These are phyloP conservation scores for Ceratobasidium sp. DNA, from an alignment of 1,284 basidiomycete genomes.

Conservation along the genomic window DNA sequence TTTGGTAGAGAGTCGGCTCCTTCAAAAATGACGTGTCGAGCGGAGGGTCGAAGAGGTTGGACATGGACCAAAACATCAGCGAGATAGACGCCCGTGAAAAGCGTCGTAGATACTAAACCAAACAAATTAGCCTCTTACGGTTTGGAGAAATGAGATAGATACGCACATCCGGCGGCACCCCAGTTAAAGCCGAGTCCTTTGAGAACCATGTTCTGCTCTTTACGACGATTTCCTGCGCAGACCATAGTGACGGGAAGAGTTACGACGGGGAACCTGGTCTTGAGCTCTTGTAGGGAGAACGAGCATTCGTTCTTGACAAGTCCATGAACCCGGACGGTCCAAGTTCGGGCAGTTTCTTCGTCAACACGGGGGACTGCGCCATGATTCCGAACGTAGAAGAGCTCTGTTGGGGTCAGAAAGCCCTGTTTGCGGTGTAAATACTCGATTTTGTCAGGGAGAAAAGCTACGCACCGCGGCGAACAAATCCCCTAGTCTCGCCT, in stretches of 20 bases:
- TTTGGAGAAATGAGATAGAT: not conserved
- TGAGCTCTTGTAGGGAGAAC: constrained; percentile 64
- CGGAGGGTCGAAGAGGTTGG: constrained; percentile 59
- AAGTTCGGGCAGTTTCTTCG: constrained; percentile 59
- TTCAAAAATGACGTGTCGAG: constrained; percentile 74
- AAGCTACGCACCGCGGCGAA: constrained; percentile 59
- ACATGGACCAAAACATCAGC: constrained; percentile 69
- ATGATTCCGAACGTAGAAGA: constrained; percentile 79
- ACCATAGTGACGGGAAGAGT: constrained; percentile 76
- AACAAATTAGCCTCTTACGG: constrained; percentile 39
- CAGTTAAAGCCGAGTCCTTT: constrained; percentile 74
- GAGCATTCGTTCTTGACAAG: constrained; percentile 62
- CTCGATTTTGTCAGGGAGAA: not conserved
- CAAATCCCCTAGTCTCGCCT: constrained; percentile 66
- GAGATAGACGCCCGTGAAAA: constrained; percentile 76
- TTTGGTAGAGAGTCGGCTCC: constrained; percentile 73
- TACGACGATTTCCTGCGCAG: constrained; percentile 77
- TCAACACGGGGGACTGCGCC: constrained; percentile 71
- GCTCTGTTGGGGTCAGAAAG: constrained; percentile 72
- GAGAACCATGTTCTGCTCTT: constrained; percentile 76
- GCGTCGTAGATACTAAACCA: constrained; percentile 69
- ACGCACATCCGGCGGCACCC: constrained; percentile 63
- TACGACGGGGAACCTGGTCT: constrained; percentile 65
- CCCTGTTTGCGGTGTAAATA: constrained; percentile 56
- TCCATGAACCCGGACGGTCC: constrained; percentile 69